phyloP scores from a whole-genome alignment of 345 rosid species.

The Citrus australasica region DNA sequence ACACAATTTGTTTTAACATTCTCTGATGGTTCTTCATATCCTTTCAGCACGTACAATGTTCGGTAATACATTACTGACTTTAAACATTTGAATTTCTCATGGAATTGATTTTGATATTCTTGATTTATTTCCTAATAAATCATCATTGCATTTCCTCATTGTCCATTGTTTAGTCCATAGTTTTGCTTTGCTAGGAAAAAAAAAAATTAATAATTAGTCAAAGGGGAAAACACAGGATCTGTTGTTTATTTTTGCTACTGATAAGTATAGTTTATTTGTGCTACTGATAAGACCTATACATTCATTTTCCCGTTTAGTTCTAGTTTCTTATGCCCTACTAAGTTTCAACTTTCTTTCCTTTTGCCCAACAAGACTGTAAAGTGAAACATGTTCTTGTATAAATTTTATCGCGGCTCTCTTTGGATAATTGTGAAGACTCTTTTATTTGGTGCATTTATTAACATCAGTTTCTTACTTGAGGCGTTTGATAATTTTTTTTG shows the following conservation, averaged over 20 bases:
- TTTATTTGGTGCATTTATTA: background rate
- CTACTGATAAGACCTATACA: background rate
- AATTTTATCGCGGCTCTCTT: background rate
- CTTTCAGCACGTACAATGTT: slow-evolving; percentile 55
- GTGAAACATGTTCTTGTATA: background rate
- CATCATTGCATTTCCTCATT: background rate
- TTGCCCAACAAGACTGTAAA: background rate
- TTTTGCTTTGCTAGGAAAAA: background rate
- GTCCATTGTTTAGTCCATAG: background rate
- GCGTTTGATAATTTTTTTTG: background rate
- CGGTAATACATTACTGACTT: slow-evolving; percentile 37
- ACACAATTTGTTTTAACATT: slow-evolving; percentile 74
- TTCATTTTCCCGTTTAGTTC: background rate
- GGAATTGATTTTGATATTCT: background rate
- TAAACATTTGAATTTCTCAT: background rate
- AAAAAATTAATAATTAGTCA: background rate
- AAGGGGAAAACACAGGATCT: background rate
- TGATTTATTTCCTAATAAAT: background rate
- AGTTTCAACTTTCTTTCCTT: background rate
- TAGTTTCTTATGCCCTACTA: too few relatives aligned
- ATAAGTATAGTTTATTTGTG: too few relatives aligned
- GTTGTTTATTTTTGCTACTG: background rate
- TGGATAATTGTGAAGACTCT: background rate
- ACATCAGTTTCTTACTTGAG: background rate
- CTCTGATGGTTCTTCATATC: slow-evolving; percentile 72